Evolutionary conservation across 2,329 filamentous ascomycete genomes (phyloP).

Genomic region (Sporothrix brunneoviolacea): DNA sequence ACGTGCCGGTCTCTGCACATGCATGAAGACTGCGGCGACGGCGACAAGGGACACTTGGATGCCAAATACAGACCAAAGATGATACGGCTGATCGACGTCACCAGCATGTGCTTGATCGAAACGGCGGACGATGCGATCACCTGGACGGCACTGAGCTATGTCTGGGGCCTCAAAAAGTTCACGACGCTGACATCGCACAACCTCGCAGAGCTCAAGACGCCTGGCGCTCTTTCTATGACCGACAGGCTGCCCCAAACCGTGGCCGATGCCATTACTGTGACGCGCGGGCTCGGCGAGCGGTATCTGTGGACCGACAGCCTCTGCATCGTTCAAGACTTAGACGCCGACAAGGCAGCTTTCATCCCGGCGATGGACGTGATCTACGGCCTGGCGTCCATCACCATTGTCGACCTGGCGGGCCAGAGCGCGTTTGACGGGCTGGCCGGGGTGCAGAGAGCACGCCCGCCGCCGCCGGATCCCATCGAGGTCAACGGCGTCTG

Average conservation of each 20-base stretch:
- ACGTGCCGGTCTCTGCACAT: neutral
- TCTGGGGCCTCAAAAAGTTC: neutral
- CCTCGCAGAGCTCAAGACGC: neutral
- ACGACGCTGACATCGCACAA: neutral
- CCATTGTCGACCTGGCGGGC: conserved; percentile 10
- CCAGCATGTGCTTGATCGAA: neutral
- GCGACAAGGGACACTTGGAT: neutral
- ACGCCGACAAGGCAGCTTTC: conserved; percentile 1
- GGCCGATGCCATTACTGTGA: neutral
- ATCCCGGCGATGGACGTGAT: conserved; percentile 17
- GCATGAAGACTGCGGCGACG: neutral
- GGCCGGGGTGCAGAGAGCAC: neutral
- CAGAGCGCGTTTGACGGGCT: neutral
- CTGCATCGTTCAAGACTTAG: conserved; percentile 16
- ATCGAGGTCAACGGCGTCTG: neutral
- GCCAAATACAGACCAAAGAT: neutral
- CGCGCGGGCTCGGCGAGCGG: conserved; percentile 11
- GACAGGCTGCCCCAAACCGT: neutral
- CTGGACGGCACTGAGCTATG: conserved; percentile 4
- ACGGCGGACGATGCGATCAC: neutral
- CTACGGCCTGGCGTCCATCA: conserved; percentile 15
- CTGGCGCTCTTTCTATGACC: neutral
- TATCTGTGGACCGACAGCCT: conserved; percentile 20
- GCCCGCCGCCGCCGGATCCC: neutral
- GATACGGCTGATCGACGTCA: conserved; percentile 2